Base-by-base conservation (phyloP, 208 protist species). In the Trypanosoma congolense region DNA sequence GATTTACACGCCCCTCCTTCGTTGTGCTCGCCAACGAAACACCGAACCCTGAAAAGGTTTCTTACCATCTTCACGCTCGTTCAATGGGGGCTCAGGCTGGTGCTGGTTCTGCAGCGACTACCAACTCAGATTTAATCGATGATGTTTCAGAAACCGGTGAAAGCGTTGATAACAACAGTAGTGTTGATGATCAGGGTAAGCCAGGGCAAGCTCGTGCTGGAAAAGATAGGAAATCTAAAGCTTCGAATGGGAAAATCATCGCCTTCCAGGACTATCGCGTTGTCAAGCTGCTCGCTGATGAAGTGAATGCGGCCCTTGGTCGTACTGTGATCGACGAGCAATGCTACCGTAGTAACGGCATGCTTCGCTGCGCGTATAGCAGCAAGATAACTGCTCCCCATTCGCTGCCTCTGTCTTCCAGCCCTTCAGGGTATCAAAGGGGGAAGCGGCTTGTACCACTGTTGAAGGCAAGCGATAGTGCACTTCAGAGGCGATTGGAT, bases 281-380 rank as follows among this genome's bases (percentile, higher is more conserved):
- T 14, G 80, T 92, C 16, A 80, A 77, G 59, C 78, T 89, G 21
- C 61, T 92, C 41, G 77, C 76, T 6, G 77, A 92, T 19, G 77
- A 92, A 63, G 71, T 92, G 38, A 92, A 92, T 47, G 66, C 79
- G 38, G 80, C 77, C 0, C 44, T 92, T 12, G 80, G 80, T 19
- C 62, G 65, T 4, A 74, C 73, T 18, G 45, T 88, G 3, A 73
- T 92, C 21, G 84, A 92, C 64, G 64, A 65, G 48, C 71, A 66
- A 31, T 89, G 80, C 68, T 92, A 92, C 58, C 75, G 84, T 16
- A 55, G 56, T 4, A 70, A 80, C 52, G 84, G 80, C 46, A 86
- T 87, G 84, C 68, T 92, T 63, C 84, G 84, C 40, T 89, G 80
- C 57, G 84, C 80, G 25, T 92, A 75, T 55, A 87, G 73, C 50